Evolutionary conservation across 2,329 filamentous ascomycete species (phyloP), one percentile per base, ranked within the genome.

Genomic region (Zymoseptoria brevis): DNA sequence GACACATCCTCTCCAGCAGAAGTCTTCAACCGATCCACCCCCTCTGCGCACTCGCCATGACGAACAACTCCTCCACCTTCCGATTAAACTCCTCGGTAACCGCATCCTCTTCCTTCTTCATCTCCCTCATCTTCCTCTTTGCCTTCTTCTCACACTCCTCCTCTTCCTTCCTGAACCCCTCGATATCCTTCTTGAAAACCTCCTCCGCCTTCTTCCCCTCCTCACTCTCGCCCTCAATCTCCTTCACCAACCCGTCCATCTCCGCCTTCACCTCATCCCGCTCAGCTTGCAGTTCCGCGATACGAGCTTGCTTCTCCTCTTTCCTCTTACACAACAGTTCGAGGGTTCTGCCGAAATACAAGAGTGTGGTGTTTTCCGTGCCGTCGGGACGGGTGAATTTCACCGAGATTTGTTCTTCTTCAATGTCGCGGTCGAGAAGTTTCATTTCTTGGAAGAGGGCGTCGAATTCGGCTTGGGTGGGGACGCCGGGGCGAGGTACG

Each of bases 281-380:
- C 57, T 69, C 60, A 41, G 59, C 30, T 48, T 55, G 56, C 1
- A 68, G 54, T 29, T 56, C 53, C 9, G 26, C 16, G 29, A 67
- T 50, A 55, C 64, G 61, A 8, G 35, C 59, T 9, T 54, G 50
- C 24, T 66, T 63, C 8, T 55, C 52, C 8, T 56, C 56, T 9
- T 55, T 48, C 6, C 62, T 59, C 35, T 60, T 57, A 11, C 55
- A 49, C 41, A 66, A 64, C 3, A 58, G 58, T n/a, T 59, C 50
- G 30, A 64, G 57, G 41, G 66, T 64, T 9, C 62, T 61, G 35
- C 62, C 65, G 29, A 71, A 57, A n/a, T 57, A 60, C 49, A 16
- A 49, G 26, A 16, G 50, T 24, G 54, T 50, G 53, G 57, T 57
- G 8, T 53, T 21, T 16, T 24, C 26, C 56, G 58, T 48, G 53